Evolutionary conservation across 2,329 filamentous ascomycete genomes (phyloP).

Genomic region (Ceratocystis harringtonii): DNA sequence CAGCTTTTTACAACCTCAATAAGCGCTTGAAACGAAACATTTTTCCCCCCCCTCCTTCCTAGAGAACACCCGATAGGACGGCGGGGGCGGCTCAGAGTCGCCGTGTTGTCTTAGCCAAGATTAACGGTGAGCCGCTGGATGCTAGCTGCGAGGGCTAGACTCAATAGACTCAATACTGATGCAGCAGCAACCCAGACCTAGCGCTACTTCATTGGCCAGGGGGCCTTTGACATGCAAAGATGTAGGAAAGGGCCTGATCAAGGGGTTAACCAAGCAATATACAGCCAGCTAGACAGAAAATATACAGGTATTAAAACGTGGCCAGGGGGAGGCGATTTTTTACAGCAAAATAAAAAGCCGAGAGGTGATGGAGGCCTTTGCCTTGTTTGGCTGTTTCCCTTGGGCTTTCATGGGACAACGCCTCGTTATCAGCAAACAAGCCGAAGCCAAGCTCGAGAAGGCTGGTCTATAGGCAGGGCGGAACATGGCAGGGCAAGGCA

Average conservation of each 20-base stretch:
- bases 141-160: background rate
- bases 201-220: background rate
- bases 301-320: background rate
- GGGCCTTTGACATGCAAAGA: background rate
- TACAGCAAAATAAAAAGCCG: background rate
- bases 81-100: background rate
- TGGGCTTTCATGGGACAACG: background rate
- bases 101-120: background rate
- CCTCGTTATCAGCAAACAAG: background rate
- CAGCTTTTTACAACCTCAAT: background rate
- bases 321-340: background rate
- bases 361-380: background rate
- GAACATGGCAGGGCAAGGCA: no score
- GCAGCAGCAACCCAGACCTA: background rate
- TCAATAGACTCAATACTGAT: background rate
- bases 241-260: background rate
- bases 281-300: background rate
- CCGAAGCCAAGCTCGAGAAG: background rate
- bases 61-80: background rate
- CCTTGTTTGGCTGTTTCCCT: background rate
- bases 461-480: no score
- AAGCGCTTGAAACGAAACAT: slow-evolving; percentile 1
- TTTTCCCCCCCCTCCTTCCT: background rate
- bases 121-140: background rate
- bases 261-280: background rate